These are phyloP conservation scores for Phoma sp. DNA, from an alignment of 2,329 filamentous ascomycete genomes.

Conservation along the genomic window DNA sequence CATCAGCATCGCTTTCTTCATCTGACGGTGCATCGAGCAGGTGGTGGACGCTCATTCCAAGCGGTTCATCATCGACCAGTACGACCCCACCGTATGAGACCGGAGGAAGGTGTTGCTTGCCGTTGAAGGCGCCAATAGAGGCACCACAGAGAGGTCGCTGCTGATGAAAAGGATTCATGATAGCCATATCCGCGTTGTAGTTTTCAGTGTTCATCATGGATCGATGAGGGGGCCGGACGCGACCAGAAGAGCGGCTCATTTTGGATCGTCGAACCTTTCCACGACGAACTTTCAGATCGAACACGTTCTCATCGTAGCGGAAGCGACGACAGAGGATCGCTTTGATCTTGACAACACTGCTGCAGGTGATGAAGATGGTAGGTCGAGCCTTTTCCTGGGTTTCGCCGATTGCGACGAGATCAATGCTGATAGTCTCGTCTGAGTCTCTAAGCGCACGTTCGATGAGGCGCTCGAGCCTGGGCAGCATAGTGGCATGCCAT, in stretches of 20 bases:
- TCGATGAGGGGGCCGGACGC: conserved; percentile 45
- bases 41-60: conserved; percentile 96
- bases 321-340: conserved; percentile 74
- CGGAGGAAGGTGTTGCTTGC: conserved; percentile 84
- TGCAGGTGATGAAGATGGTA: conserved; percentile 79
- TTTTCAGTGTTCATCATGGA: conserved; percentile 50
- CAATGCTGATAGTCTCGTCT: conserved; percentile 79
- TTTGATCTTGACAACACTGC: conserved; percentile 75
- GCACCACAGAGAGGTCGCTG: conserved; percentile 81
- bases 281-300: conserved; percentile 74
- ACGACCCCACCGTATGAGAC: conserved; percentile 91
- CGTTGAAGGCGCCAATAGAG: conserved; percentile 89
- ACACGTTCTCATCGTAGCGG: conserved; percentile 70
- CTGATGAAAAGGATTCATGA: conserved; percentile 79
- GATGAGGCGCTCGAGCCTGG: conserved; percentile 75
- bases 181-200: conserved; percentile 49
- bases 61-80: conserved; percentile 81
- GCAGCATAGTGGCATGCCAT: conserved; percentile 76
- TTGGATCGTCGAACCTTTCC: conserved; percentile 72
- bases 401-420: conserved; percentile 76
- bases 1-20: conserved; percentile 57
- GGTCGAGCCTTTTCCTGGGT: conserved; percentile 70
- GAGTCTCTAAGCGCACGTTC: conserved; percentile 75
- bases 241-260: conserved; percentile 48
- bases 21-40: conserved; percentile 77